Evolutionary conservation across 176 grass and related monocot genomes (phyloP).

Genomic region (Hyparrhenia diplandra): DNA sequence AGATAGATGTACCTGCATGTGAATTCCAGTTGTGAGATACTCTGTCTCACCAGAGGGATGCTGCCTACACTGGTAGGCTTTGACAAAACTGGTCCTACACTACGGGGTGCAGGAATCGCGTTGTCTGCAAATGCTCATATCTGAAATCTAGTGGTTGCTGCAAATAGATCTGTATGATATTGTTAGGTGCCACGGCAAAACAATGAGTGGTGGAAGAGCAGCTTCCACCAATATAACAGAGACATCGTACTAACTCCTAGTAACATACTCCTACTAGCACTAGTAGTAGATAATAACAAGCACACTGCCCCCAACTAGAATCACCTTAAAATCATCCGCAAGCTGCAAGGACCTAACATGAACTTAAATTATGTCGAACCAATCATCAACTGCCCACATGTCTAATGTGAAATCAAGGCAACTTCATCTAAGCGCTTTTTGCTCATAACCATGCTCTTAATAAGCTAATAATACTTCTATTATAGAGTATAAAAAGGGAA

Average conservation of each 20-base stretch:
- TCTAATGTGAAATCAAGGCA: neutral
- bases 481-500: neutral
- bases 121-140: neutral
- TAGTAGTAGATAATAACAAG: neutral
- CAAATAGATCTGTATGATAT: conserved; percentile 12
- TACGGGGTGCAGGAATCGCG: neutral
- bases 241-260: neutral
- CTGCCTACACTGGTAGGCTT: neutral
- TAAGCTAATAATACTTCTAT: too few relatives aligned
- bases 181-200: neutral
- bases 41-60: neutral
- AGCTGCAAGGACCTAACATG: neutral
- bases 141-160: conserved; percentile 25
- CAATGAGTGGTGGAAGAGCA: conserved; percentile 4
- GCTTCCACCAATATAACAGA: neutral
- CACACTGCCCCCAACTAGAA: neutral
- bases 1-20: conserved; percentile 93
- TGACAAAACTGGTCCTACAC: neutral
- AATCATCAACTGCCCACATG: neutral
- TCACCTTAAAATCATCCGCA: neutral
- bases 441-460: neutral
- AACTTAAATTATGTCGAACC: neutral
- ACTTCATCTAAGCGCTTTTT: neutral
- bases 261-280: neutral
- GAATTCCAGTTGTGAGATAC: conserved; percentile 20